Evolutionary conservation across 2,329 filamentous ascomycete genomes (phyloP).

Genomic region (Epichloe elymi): DNA sequence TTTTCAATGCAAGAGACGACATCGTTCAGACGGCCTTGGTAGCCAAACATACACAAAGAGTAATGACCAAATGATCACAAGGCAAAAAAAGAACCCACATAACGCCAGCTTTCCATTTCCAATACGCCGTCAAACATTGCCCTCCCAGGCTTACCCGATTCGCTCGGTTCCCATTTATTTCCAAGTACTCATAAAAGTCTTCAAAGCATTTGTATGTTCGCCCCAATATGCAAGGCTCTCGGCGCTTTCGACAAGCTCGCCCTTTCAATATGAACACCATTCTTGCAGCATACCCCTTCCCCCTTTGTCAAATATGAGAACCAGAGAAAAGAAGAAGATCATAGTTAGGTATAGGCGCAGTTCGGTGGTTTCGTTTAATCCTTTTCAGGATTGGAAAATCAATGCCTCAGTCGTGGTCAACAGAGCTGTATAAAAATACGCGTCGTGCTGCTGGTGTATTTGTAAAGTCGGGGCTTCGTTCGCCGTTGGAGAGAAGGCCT

Average conservation of each 20-base stretch:
- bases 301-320: background rate
- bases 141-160: background rate
- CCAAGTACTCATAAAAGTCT: background rate
- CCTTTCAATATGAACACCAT: background rate
- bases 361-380: background rate
- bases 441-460: background rate
- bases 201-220: background rate
- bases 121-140: background rate
- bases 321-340: background rate
- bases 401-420: no score
- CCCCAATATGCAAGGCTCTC: background rate
- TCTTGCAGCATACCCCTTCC: background rate
- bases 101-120: background rate
- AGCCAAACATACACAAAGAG: background rate
- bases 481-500: background rate
- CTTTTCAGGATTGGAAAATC: no score
- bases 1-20: no score
- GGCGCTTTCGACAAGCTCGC: background rate
- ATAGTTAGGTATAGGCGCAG: background rate
- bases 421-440: background rate
- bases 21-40: background rate
- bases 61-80: background rate
- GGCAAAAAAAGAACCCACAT: background rate
- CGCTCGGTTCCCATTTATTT: background rate
- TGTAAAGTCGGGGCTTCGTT: no score